Evolutionary conservation across 2,329 filamentous ascomycete species (phyloP).

Genomic region (Penicillium brasilianum): DNA sequence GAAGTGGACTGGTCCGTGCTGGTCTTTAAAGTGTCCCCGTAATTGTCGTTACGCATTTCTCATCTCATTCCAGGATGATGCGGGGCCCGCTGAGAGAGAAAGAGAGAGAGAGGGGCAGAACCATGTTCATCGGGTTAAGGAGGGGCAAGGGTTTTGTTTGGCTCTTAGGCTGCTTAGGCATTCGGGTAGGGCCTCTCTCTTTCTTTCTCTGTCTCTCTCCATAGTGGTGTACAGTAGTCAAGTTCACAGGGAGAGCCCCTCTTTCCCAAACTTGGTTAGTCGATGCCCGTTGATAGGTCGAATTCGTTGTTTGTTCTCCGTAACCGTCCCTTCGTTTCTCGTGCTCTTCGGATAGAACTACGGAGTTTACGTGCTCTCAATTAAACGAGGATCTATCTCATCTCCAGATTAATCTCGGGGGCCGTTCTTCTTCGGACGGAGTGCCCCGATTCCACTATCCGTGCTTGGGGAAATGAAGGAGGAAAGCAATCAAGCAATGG

Average conservation of each 20-base stretch:
- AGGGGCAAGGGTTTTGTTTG: background rate
- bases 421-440: slow-evolving; percentile 2
- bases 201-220: no score
- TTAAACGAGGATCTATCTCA: background rate
- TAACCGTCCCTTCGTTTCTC: no score
- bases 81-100: slow-evolving; percentile 21
- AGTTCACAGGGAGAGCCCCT: slow-evolving; percentile 3
- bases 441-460: slow-evolving; percentile 1
- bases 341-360: background rate
- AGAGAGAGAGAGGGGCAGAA: slow-evolving; percentile 1
- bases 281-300: background rate
- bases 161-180: no score
- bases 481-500: slow-evolving; percentile 5
- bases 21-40: slow-evolving; percentile 23
- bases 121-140: slow-evolving; percentile 14
- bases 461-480: slow-evolving; percentile 5
- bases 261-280: slow-evolving; percentile 19
- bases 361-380: background rate
- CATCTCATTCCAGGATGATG: slow-evolving; percentile 33
- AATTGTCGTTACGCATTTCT: slow-evolving; percentile 21
- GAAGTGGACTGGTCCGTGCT: slow-evolving; percentile 24
- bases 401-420: background rate
- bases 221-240: no score
- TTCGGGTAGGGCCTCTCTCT: no score
- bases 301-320: no score